Evolutionary conservation across 345 rosid genomes (phyloP).

Genomic region (Salix exigua): DNA sequence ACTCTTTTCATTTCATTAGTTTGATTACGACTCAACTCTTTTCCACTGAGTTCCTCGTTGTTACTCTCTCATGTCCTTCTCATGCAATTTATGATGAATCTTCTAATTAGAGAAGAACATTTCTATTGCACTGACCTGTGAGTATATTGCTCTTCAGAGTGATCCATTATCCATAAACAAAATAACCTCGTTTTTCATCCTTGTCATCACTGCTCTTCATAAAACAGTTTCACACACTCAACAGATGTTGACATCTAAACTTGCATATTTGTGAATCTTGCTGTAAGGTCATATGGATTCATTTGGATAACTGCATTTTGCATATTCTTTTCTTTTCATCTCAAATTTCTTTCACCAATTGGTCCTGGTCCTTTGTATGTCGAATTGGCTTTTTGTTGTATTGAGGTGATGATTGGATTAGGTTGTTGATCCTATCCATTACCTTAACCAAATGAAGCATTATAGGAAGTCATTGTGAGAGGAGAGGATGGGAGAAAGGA

Average conservation of each 20-base stretch:
- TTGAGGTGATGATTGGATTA: not conserved
- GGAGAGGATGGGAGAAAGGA: not conserved
- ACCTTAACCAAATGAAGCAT: conserved; percentile 1
- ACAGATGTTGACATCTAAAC: not conserved
- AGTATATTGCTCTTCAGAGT: not conserved
- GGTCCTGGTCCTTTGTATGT: not conserved
- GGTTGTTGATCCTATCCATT: not conserved
- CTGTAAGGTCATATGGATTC: not conserved
- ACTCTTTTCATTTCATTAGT: not conserved
- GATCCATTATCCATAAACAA: not conserved
- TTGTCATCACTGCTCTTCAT: not conserved
- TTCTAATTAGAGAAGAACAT: not conserved
- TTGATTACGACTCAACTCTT: not conserved
- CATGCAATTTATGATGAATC: not conserved
- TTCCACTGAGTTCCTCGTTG: not conserved
- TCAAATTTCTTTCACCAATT: not conserved
- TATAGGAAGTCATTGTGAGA: not conserved
- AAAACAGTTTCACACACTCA: not conserved
- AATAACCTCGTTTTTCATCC: not conserved
- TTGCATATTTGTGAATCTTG: not conserved
- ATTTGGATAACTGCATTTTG: not conserved
- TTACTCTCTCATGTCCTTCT: not conserved
- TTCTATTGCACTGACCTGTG: not conserved
- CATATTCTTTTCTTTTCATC: not conserved
- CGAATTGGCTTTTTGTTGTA: not conserved